Conservation (phyloP, 305 asterid genomes). For the Ruellia speciosa region DNA sequence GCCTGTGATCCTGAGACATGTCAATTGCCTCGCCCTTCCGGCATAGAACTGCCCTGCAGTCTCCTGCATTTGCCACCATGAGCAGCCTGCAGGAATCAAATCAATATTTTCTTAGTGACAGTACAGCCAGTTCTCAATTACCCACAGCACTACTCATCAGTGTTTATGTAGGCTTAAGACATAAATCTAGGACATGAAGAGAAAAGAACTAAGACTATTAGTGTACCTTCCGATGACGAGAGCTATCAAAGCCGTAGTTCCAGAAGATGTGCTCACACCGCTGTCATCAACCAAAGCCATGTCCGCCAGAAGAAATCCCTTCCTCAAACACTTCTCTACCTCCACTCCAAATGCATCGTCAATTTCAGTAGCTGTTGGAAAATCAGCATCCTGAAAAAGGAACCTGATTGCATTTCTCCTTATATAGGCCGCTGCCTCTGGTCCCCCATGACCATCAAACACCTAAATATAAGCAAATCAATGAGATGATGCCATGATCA, state of each 20-base stretch:
- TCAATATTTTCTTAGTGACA: background rate
- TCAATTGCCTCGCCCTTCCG: slow-evolving; percentile 65
- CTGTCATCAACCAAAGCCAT: slow-evolving; percentile 52
- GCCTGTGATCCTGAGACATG: slow-evolving; percentile 78
- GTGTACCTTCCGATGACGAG: slow-evolving; percentile 62
- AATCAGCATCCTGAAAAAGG: slow-evolving; percentile 50
- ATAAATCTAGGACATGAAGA: background rate
- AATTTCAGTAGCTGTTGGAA: slow-evolving; percentile 39
- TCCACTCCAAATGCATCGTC: slow-evolving; percentile 36
- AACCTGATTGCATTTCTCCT: slow-evolving; percentile 42
- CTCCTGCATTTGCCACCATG: slow-evolving; percentile 79
- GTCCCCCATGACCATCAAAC: slow-evolving; percentile 85
- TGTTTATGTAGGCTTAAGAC: too few species aligned
- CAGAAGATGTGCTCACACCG: slow-evolving; percentile 54
- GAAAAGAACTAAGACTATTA: too few species aligned
- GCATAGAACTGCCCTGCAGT: slow-evolving; percentile 78
- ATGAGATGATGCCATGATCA: background rate
- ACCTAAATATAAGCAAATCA: slow-evolving; percentile 21
- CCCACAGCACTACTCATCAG: too few species aligned
- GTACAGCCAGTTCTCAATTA: background rate
- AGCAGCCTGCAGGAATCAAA: slow-evolving; percentile 40
- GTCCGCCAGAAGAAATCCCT: slow-evolving; percentile 57
- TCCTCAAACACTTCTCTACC: slow-evolving; percentile 46
- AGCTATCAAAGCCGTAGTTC: slow-evolving; percentile 72
- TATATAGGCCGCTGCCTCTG: slow-evolving; percentile 69